phyloP scores from a whole-genome alignment of 1,284 basidiomycete genomes.

The Hypsizygus ulmarius region DNA sequence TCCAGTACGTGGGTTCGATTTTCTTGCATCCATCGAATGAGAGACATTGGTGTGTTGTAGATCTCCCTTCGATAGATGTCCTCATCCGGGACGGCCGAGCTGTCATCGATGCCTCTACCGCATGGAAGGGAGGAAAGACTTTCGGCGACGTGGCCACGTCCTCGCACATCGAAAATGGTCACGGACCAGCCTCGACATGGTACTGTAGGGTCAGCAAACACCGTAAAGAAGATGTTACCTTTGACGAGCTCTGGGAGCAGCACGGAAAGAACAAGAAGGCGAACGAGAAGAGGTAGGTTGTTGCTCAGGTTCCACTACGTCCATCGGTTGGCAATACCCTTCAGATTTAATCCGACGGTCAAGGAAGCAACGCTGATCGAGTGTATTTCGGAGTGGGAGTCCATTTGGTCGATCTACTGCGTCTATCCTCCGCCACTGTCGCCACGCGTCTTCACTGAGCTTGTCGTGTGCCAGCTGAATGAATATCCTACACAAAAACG shows the following conservation, averaged over 20 bases:
- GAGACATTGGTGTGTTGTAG: slow-evolving; percentile 6
- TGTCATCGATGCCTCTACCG: slow-evolving; percentile 21
- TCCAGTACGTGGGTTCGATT: slow-evolving; percentile 6
- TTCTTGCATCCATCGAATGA: background rate
- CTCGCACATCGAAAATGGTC: background rate
- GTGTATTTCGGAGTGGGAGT: slow-evolving; percentile 24
- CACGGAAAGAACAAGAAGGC: slow-evolving; percentile 22
- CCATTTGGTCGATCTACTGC: slow-evolving; percentile 27
- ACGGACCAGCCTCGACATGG: slow-evolving; percentile 18
- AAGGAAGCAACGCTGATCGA: slow-evolving; percentile 25
- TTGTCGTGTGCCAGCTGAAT: slow-evolving; percentile 21
- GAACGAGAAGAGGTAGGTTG: slow-evolving; percentile 25
- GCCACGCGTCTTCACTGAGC: slow-evolving; percentile 27
- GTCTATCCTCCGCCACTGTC: slow-evolving; percentile 26
- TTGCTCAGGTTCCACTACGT: background rate
- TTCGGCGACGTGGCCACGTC: slow-evolving; percentile 19
- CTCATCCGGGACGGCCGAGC: slow-evolving; percentile 22
- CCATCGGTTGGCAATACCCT: background rate
- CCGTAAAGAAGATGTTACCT: slow-evolving; percentile 20
- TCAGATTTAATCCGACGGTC: slow-evolving; percentile 23
- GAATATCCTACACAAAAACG: slow-evolving; percentile 21
- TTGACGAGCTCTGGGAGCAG: slow-evolving; percentile 26
- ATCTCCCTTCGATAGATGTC: slow-evolving; percentile 15
- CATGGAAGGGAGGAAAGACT: slow-evolving; percentile 21
- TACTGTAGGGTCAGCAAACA: slow-evolving; percentile 20